Evolutionary conservation across 192 early-diverging fungal species (phyloP), one percentile per base, ranked within the genome.

Genomic region (Radiomyces spectabilis): DNA sequence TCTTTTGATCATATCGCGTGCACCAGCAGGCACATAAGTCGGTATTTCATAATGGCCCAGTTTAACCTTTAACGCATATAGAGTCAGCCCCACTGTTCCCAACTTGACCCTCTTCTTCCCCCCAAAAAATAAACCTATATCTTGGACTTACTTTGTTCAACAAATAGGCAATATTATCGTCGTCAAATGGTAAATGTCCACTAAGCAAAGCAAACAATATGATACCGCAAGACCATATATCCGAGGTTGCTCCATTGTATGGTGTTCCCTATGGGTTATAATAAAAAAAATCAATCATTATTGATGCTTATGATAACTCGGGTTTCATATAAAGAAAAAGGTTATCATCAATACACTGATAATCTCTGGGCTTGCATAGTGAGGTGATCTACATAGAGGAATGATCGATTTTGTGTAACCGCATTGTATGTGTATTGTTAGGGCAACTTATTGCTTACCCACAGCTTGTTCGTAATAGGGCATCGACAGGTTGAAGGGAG

Each of bases 161-260:
- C 4, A 87, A 55, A 31, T 67, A 50, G 16, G 76, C 53, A 45
- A 87, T 87, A 57, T 88, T 85, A 42, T 84, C 80, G 55, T 87
- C 85, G 40, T 88, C 85, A 71, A 88, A 88, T 4, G 86, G 86
- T 31, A 88, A 59, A 50, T 82, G 77, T 8, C 86, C 86, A 26
- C 77, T 80, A 24, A 88, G 51, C n/a, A 88, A 51, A 0, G 83
- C 85, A 61, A 69, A 88, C 8, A 88, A 58, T 31, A 88, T 87
- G n/a, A 88, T 74, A 2, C 86, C 86, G 58, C 81, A 84, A 29
- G 77, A 80, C 86, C 86, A 88, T 31, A 88, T 77, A 52, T 88
- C 86, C 15, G 83, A 75, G 7, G 74, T 51, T 12, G 78, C 61
- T 26, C 86, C 86, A 53, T 85, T 75, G 55, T 87, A 88, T 22